Conservation (phyloP, 148 eudicot genomes). For the Rheum nobile region DNA sequence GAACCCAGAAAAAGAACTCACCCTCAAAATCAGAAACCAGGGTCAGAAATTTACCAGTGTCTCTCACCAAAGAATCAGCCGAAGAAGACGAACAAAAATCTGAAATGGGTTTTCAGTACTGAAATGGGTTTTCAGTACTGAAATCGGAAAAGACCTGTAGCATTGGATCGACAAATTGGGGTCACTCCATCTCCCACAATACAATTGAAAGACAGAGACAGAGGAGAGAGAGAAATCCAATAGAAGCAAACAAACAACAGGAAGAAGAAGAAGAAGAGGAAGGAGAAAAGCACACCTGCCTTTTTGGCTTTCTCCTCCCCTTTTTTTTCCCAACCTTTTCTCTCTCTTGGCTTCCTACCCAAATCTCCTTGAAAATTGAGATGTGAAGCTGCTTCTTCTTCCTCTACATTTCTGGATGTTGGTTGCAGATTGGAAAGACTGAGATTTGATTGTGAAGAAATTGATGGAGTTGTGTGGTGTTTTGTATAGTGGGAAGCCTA, state of each 20-base stretch:
- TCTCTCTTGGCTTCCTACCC: neutral
- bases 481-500: neutral
- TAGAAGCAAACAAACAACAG: slow-evolving; percentile 3
- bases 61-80: neutral
- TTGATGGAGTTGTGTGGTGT: slow-evolving; percentile 2
- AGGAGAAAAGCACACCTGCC: slow-evolving; percentile 6
- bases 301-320: slow-evolving; percentile 1
- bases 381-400: neutral
- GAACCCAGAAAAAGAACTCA: neutral
- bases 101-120: slow-evolving; percentile 1
- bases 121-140: neutral
- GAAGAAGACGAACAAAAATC: neutral
- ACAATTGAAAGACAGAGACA: slow-evolving; percentile 1
- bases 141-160: neutral
- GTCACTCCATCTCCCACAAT: slow-evolving; percentile 1
- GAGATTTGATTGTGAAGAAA: slow-evolving; percentile 1
- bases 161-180: slow-evolving; percentile 9
- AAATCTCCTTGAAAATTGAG: neutral
- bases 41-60: neutral
- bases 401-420: neutral
- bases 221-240: slow-evolving; percentile 4
- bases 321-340: neutral
- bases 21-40: neutral
- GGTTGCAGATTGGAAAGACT: neutral
- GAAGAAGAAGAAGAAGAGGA: neutral